These are phyloP conservation scores for Selenicereus undatus DNA, from an alignment of 148 eudicot genomes.

Conservation along the genomic window DNA sequence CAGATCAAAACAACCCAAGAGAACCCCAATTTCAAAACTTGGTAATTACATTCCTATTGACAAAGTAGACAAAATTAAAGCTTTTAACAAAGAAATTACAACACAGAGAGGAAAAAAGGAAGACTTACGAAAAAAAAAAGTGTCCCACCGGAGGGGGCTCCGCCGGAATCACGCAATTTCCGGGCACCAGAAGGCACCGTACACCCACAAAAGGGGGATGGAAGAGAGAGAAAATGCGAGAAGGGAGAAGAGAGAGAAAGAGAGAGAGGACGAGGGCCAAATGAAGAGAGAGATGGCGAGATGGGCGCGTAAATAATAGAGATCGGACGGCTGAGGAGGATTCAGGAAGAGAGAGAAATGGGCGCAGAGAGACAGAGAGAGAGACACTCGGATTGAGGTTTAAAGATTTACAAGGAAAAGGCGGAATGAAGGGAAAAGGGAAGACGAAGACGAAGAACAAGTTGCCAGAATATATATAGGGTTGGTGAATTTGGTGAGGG, in stretches of 20 bases:
- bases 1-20: background rate
- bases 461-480: background rate
- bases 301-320: background rate
- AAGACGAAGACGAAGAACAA: background rate
- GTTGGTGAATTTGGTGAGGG: background rate
- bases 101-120: background rate
- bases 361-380: background rate
- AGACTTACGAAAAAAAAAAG: conserved; percentile 17
- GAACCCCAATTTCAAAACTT: background rate
- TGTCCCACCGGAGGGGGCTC: conserved; percentile 20
- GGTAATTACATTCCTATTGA: background rate
- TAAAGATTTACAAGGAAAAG: background rate
- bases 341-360: background rate
- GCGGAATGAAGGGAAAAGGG: background rate
- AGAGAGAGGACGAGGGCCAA: background rate
- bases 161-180: conserved; percentile 25
- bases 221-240: background rate
- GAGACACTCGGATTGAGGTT: background rate
- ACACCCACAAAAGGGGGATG: background rate
- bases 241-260: background rate
- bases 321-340: conserved; percentile 25
- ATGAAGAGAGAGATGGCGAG: background rate
- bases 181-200: conserved; percentile 3
- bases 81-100: background rate
- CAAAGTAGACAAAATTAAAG: background rate